phyloP scores from a whole-genome alignment of 2,329 filamentous ascomycete genomes.

The Pseudocercospora fuligena region DNA sequence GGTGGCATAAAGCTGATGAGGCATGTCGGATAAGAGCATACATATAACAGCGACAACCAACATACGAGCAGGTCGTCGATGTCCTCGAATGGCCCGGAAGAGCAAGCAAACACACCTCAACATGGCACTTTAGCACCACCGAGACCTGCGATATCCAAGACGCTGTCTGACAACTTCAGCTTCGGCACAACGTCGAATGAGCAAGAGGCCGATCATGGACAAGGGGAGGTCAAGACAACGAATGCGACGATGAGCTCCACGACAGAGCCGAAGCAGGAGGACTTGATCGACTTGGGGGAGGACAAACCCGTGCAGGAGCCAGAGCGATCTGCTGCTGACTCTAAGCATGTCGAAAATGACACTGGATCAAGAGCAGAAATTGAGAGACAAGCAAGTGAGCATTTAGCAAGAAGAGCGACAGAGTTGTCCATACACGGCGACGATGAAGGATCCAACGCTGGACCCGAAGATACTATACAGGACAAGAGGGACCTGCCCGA shows the following conservation, averaged over 20 bases:
- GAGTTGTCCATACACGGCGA: constrained; percentile 30
- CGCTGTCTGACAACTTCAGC: constrained; percentile 22
- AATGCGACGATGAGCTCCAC: constrained; percentile 11
- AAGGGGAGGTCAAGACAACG: background rate
- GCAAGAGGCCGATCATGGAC: background rate
- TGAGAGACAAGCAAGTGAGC: constrained; percentile 38
- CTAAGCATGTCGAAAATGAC: constrained; percentile 18
- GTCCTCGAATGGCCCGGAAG: constrained; percentile 32
- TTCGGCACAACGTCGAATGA: constrained; percentile 8
- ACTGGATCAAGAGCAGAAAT: constrained; percentile 29
- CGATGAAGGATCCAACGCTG: constrained; percentile 6
- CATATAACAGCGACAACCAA: background rate
- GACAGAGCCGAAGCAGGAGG: background rate
- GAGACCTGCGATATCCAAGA: constrained; percentile 19
- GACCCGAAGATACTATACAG: background rate
- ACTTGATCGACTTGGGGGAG: constrained; percentile 10
- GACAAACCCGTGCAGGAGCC: background rate
- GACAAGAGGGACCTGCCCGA: constrained; percentile 31
- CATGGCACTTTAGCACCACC: constrained; percentile 25
- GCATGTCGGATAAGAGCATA: background rate
- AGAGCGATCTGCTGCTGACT: background rate
- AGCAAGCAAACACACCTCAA: constrained; percentile 23
- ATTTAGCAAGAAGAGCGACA: constrained; percentile 37
- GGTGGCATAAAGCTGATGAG: background rate
- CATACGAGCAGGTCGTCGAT: constrained; percentile 29